A percentile compares a stretch with the other conserved stretches of the same genome.
Evolutionary conservation across 2,329 filamentous ascomycete species (phyloP).

Genomic region (Exophiala calicioides): DNA sequence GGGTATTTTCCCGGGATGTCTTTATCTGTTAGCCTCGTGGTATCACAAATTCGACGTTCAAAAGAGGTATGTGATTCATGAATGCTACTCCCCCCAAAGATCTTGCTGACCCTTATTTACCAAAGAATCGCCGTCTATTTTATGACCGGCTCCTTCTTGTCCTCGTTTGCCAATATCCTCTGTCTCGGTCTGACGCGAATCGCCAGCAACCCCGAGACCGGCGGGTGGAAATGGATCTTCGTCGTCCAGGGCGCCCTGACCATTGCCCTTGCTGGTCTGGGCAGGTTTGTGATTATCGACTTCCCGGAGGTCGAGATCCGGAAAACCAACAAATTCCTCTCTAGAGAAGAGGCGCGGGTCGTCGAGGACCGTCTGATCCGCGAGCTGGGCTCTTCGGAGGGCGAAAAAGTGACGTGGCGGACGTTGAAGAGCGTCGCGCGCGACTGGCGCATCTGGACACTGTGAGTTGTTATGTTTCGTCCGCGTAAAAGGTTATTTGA

Average conservation of each 20-base stretch:
- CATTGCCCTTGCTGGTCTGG: not conserved
- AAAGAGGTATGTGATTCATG: conserved; percentile 34
- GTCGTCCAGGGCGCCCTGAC: conserved; percentile 54
- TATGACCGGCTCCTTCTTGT: too few species aligned
- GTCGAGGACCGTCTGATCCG: conserved; percentile 59
- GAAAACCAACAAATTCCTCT: conserved; percentile 60
- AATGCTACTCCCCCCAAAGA: too few species aligned
- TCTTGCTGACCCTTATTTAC: too few species aligned
- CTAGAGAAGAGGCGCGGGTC: conserved; percentile 54
- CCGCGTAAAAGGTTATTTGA: not conserved
- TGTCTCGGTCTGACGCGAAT: conserved; percentile 12
- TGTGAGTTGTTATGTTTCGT: conserved; percentile 42
- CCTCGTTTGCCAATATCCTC: conserved; percentile 14
- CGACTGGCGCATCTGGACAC: conserved; percentile 51
- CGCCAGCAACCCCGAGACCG: conserved; percentile 7
- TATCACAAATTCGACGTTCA: conserved; percentile 48
- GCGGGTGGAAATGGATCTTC: conserved; percentile 80
- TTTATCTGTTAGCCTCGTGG: conserved; percentile 55
- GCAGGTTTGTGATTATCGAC: conserved; percentile 35
- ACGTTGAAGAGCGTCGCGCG: conserved; percentile 48
- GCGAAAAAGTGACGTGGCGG: conserved; percentile 45
- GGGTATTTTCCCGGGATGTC: conserved; percentile 47
- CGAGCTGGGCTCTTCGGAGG: conserved; percentile 61
- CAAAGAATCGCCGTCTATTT: too few species aligned
- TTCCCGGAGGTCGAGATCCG: conserved; percentile 69